Conservation (phyloP, 2,329 filamentous ascomycete species). For the Cercospora sp. region DNA sequence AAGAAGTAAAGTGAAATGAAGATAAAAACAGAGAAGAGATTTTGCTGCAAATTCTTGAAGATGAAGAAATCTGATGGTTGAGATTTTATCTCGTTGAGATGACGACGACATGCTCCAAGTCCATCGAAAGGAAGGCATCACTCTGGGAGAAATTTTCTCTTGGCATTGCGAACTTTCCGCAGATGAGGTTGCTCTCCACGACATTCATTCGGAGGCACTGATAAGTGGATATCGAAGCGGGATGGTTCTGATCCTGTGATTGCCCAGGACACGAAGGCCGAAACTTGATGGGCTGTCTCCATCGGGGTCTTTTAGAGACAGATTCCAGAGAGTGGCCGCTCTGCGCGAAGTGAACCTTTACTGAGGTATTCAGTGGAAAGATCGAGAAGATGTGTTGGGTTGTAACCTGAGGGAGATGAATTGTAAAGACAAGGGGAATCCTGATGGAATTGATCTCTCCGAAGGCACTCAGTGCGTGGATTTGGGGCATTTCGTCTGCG, state of each 20-base stretch:
- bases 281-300: neutral
- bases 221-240: too few species aligned
- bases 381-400: neutral
- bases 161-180: neutral
- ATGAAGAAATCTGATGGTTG: too few species aligned
- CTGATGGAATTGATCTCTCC: neutral
- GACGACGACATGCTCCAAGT: too few species aligned
- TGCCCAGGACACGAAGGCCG: neutral
- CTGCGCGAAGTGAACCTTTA: neutral
- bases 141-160: too few species aligned
- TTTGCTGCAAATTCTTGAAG: neutral
- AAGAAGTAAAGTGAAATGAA: conserved; percentile 19
- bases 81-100: neutral
- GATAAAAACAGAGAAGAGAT: too few species aligned
- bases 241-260: too few species aligned
- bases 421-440: neutral
- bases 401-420: neutral
- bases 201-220: neutral
- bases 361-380: neutral
- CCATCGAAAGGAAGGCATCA: neutral
- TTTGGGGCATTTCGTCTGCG: neutral
- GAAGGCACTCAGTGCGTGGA: neutral
- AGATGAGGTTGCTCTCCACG: neutral
- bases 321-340: neutral
- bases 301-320: neutral